A percentile compares a stretch with the other conserved stretches of the same genome.
Evolutionary conservation across 495 filamentous ascomycete genomes (phyloP).

Genomic region (Hypomontagnella monticulosa): DNA sequence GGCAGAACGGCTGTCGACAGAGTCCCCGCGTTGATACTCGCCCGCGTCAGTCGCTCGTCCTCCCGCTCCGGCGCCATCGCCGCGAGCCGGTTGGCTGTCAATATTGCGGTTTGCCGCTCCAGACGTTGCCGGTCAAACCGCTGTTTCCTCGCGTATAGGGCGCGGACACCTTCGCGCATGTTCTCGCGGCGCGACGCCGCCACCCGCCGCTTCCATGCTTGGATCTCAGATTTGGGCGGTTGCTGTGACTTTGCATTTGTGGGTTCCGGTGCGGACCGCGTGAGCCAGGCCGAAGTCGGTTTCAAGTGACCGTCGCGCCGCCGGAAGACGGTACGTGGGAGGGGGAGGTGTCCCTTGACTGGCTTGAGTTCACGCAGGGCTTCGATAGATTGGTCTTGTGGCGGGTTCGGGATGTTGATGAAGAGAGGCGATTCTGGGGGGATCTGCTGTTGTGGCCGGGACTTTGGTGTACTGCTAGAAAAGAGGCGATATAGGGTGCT

Average conservation of each 20-base stretch:
- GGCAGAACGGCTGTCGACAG: slow-evolving; percentile 39
- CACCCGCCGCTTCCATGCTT: slow-evolving; percentile 48
- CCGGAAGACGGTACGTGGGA: slow-evolving; percentile 56
- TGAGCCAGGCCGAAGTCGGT: slow-evolving; percentile 43
- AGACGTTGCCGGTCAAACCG: slow-evolving; percentile 19
- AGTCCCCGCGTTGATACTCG: slow-evolving; percentile 47
- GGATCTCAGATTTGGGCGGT: slow-evolving; percentile 43
- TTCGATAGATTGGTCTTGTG: slow-evolving; percentile 51
- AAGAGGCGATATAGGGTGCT: slow-evolving; percentile 27
- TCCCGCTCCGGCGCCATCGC: slow-evolving; percentile 51
- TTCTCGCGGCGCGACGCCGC: slow-evolving; percentile 51
- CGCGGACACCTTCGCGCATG: slow-evolving; percentile 49
- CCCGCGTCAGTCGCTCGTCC: slow-evolving; percentile 57
- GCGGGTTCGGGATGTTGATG: slow-evolving; percentile 57
- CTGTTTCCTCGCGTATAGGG: slow-evolving; percentile 53
- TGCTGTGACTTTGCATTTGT: slow-evolving; percentile 32
- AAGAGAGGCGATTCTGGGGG: slow-evolving; percentile 59
- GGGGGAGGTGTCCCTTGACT: slow-evolving; percentile 56
- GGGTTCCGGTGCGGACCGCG: slow-evolving; percentile 41
- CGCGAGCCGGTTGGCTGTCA: slow-evolving; percentile 40
- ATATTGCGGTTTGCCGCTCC: slow-evolving; percentile 20
- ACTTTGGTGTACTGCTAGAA: slow-evolving; percentile 21
- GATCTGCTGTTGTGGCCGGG: slow-evolving; percentile 21
- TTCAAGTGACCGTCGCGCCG: slow-evolving; percentile 49
- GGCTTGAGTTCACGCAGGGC: slow-evolving; percentile 45